Conservation (phyloP, 305 asterid species). For the Fraxinus baroniana region DNA sequence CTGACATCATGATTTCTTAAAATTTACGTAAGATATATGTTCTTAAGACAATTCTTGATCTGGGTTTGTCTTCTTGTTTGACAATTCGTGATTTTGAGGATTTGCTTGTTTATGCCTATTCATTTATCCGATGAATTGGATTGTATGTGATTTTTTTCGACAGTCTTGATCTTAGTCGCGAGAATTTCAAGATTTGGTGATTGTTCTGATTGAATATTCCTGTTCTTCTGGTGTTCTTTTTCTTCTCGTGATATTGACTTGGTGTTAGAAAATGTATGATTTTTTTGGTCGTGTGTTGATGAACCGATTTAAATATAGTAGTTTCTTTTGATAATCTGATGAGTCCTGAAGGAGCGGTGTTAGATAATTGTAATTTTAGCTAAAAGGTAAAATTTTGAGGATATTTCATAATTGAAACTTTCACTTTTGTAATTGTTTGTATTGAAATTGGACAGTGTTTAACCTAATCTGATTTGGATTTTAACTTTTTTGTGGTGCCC, state of each 20-base stretch:
- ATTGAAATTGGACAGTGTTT: slow-evolving; percentile 14
- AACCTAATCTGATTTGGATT: slow-evolving; percentile 13
- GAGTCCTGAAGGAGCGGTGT: slow-evolving; percentile 10
- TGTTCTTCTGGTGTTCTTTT: slow-evolving; percentile 8
- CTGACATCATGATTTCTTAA: slow-evolving; percentile 15
- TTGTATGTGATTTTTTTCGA: background rate
- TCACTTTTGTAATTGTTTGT: slow-evolving; percentile 3
- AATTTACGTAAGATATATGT: slow-evolving; percentile 31
- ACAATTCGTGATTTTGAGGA: slow-evolving; percentile 7
- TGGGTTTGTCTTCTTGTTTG: slow-evolving; percentile 32
- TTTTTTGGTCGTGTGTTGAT: slow-evolving; percentile 9
- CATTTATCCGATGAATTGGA: slow-evolving; percentile 5
- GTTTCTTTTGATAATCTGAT: slow-evolving; percentile 4
- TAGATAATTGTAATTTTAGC: slow-evolving; percentile 5
- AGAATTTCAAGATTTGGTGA: slow-evolving; percentile 8
- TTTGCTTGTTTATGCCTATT: background rate
- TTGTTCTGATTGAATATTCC: slow-evolving; percentile 7
- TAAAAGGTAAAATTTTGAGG: background rate
- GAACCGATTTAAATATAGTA: background rate
- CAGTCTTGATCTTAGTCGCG: slow-evolving; percentile 14
- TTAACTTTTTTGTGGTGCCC: background rate
- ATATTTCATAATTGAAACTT: background rate
- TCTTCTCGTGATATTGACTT: slow-evolving; percentile 6
- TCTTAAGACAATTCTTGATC: slow-evolving; percentile 30
- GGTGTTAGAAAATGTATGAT: slow-evolving; percentile 12